A percentile compares a stretch with the other conserved stretches of the same genome.
phyloP scores from a whole-genome alignment of 257 asterid species.

The Striga asiatica region DNA sequence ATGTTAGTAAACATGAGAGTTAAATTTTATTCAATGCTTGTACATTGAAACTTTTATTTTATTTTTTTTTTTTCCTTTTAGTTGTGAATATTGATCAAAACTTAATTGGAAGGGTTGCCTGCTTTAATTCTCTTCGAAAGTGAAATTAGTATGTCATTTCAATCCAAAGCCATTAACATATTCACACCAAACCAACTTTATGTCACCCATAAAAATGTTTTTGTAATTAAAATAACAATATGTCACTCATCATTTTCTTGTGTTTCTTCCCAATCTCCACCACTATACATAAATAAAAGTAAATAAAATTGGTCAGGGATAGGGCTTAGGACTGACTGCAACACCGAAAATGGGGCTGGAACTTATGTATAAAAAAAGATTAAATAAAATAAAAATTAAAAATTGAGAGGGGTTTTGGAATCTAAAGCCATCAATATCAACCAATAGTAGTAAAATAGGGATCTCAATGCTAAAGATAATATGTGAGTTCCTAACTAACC shows the following conservation, averaged over 20 bases:
- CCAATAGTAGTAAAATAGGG: slow-evolving; percentile 15
- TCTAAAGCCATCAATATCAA: slow-evolving; percentile 27
- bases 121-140: slow-evolving; percentile 1
- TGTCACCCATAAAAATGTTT: slow-evolving; percentile 26
- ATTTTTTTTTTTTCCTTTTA: too few species aligned
- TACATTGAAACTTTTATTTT: too few species aligned
- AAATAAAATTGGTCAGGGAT: too few species aligned
- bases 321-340: too few species aligned
- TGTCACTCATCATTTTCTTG: slow-evolving; percentile 36
- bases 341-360: too few species aligned
- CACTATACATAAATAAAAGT: slow-evolving; percentile 25
- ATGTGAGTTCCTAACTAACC: slow-evolving; percentile 23
- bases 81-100: background rate
- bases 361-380: too few species aligned
- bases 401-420: slow-evolving; percentile 1
- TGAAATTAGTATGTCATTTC: slow-evolving; percentile 18
- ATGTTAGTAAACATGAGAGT: too few species aligned
- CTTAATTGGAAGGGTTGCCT: background rate
- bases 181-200: slow-evolving; percentile 18
- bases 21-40: too few species aligned
- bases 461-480: slow-evolving; percentile 14
- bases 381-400: too few species aligned
- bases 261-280: slow-evolving; percentile 30
- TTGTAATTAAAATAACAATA: slow-evolving; percentile 20
- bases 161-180: slow-evolving; percentile 13